Conservation (phyloP, 768 basidiomycete genomes). For the Termitomyces heimii region DNA sequence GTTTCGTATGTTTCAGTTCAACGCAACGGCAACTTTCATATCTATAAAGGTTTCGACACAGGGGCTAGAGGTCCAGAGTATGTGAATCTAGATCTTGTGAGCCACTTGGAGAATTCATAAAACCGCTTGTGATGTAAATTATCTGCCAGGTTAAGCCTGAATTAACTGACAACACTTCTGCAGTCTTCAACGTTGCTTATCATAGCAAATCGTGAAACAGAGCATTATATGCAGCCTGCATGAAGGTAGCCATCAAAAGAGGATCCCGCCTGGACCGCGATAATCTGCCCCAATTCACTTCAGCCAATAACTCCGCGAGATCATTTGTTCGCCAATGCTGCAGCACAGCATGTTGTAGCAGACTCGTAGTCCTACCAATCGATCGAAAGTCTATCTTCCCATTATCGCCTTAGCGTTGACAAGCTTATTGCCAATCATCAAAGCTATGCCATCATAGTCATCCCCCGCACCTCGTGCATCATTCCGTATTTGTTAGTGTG, state of each 20-base stretch:
- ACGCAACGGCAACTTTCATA: not conserved
- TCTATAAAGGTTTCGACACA: not conserved
- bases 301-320: not conserved
- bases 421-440: not conserved
- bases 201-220: not conserved
- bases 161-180: not conserved
- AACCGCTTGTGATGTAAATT: not conserved
- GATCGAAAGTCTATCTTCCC: not conserved
- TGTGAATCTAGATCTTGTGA: not conserved
- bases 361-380: not conserved
- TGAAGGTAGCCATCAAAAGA: not conserved
- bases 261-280: not conserved
- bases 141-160: not conserved
- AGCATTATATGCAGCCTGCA: not conserved
- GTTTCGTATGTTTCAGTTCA: not conserved
- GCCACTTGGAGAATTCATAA: not conserved
- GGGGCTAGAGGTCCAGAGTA: too few species aligned
- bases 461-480: not conserved
- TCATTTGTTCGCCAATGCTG: not conserved
- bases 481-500: not conserved
- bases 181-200: not conserved
- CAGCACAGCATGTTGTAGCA: not conserved
- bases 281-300: too few species aligned
- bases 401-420: not conserved
- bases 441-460: not conserved